A percentile compares a stretch with the other conserved stretches of the same genome.
phyloP scores from a whole-genome alignment of 345 rosid species.

The Eucalyptus marginata region DNA sequence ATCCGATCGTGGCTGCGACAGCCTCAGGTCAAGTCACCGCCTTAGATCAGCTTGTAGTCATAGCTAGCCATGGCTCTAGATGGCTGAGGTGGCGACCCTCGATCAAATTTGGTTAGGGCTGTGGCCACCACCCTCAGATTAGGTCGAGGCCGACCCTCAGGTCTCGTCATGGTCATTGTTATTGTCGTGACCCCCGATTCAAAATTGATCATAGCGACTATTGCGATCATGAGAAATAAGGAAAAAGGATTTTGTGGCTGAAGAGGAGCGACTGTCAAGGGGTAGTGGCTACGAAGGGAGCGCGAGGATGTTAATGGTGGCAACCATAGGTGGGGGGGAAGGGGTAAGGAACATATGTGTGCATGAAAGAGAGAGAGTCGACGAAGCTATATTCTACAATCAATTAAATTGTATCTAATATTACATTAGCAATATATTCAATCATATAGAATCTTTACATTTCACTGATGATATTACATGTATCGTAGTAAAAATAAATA shows the following conservation, averaged over 20 bases:
- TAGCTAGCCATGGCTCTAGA: background rate
- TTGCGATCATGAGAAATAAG: background rate
- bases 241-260: background rate
- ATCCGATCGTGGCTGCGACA: rapidly evolving
- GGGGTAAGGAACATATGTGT: background rate
- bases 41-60: background rate
- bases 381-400: background rate
- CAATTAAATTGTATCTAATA: background rate
- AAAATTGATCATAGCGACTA: background rate
- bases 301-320: background rate
- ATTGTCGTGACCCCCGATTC: background rate
- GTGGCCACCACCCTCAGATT: background rate
- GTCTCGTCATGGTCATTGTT: background rate
- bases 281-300: rapidly evolving
- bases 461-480: background rate
- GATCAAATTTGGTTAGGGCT: background rate
- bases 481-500: background rate
- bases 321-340: background rate
- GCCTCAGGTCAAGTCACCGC: rapidly evolving
- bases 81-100: background rate
- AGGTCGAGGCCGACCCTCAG: background rate
- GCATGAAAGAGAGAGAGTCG: background rate
- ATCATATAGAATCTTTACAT: background rate
- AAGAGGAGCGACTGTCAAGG: background rate
- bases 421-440: background rate